Evolutionary conservation across 345 rosid genomes (phyloP).

Genomic region (Murraya koenigii): DNA sequence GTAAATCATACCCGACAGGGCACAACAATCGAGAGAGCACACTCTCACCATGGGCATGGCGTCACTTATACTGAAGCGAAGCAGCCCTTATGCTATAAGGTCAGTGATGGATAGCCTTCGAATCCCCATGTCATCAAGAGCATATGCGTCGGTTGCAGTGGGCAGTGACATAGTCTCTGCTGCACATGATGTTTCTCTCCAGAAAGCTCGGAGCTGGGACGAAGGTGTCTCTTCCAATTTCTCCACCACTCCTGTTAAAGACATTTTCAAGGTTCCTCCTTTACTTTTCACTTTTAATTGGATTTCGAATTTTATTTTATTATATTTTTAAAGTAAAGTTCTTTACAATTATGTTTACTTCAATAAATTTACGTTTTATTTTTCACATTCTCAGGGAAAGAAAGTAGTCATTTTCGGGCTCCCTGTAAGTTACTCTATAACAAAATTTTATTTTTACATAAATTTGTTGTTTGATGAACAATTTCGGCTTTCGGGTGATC

Average conservation of each 20-base stretch:
- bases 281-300: not conserved
- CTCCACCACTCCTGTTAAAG: constrained; percentile 65
- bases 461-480: not conserved
- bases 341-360: not conserved
- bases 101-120: constrained; percentile 27
- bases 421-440: constrained; percentile 51
- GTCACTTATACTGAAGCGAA: constrained; percentile 44
- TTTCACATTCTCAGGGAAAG: constrained; percentile 58
- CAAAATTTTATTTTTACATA: too few relatives aligned
- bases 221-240: constrained; percentile 79
- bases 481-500: not conserved
- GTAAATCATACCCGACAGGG: too few relatives aligned
- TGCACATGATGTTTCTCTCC: constrained; percentile 72
- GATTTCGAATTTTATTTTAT: not conserved
- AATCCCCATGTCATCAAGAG: constrained; percentile 36
- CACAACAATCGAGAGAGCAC: not conserved
- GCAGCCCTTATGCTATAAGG: constrained; percentile 32
- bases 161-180: constrained; percentile 67
- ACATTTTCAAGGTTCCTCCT: constrained; percentile 61
- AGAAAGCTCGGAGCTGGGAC: constrained; percentile 88
- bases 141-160: constrained; percentile 58
- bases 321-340: not conserved
- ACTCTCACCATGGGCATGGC: constrained; percentile 33
- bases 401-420: constrained; percentile 92
- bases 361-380: not conserved